Evolutionary conservation across 257 asterid species (phyloP).

Genomic region (Coffea eugenioides): DNA sequence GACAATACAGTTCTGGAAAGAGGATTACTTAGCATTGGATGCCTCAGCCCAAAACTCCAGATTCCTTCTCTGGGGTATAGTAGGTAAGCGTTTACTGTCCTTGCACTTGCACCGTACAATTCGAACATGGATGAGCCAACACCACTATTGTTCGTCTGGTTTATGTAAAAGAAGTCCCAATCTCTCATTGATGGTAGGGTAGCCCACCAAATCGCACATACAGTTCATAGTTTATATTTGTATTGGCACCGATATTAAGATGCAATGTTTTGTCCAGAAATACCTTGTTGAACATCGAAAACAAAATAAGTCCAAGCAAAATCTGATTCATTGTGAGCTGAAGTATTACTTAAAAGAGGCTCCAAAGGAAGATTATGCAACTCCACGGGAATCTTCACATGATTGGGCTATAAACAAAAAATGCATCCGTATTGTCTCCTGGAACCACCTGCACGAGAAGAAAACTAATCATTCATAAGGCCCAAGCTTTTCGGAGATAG

Average conservation of each 20-base stretch:
- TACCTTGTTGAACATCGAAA: constrained; percentile 59
- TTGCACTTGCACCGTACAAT: constrained; percentile 57
- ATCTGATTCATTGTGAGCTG: constrained; percentile 33
- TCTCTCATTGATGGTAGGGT: constrained; percentile 62
- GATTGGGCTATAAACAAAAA: constrained; percentile 60
- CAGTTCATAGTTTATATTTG: constrained; percentile 51
- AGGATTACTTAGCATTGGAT: constrained; percentile 32
- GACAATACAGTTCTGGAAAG: constrained; percentile 41
- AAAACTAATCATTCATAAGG: constrained; percentile 8
- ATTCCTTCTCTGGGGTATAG: constrained; percentile 64
- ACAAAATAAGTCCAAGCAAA: constrained; percentile 73
- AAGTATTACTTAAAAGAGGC: constrained; percentile 61
- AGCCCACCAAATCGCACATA: constrained; percentile 76
- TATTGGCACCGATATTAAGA: constrained; percentile 43
- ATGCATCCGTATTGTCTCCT: constrained; percentile 43
- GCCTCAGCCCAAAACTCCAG: constrained; percentile 77
- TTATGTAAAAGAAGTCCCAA: constrained; percentile 78
- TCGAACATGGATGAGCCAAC: constrained; percentile 68
- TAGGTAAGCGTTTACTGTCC: constrained; percentile 56
- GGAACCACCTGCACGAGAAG: constrained; percentile 49
- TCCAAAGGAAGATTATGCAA: constrained; percentile 63
- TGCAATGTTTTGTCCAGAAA: constrained; percentile 73
- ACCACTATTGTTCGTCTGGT: constrained; percentile 57
- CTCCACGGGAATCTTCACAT: constrained; percentile 32
- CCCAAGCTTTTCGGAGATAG: background rate